These are phyloP conservation scores for Vitis hybrid DNA, from an alignment of 177 flowering plant genomes.

Conservation along the genomic window DNA sequence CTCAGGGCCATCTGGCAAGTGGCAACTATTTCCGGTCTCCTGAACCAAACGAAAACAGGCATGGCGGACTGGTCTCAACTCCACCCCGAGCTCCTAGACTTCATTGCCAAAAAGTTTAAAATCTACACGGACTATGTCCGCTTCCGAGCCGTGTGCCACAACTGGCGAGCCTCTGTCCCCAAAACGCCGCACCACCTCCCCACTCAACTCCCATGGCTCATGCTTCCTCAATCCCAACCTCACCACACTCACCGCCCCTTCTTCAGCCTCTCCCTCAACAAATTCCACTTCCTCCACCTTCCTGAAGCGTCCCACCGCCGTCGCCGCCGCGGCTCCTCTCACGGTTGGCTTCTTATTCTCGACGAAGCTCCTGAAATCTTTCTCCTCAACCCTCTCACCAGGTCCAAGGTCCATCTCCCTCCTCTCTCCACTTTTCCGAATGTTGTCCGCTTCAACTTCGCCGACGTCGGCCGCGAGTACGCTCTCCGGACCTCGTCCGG, in stretches of 20 bases:
- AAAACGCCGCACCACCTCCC: conserved; percentile 42
- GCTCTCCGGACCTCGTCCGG: conserved; percentile 14
- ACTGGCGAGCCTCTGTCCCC: conserved; percentile 35
- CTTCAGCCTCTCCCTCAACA: conserved; percentile 39
- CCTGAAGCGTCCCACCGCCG: conserved; percentile 33
- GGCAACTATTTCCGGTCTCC: too few relatives aligned
- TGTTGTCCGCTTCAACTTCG: conserved; percentile 35
- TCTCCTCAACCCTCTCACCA: conserved; percentile 47
- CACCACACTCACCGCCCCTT: conserved; percentile 24
- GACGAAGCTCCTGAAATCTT: conserved; percentile 38
- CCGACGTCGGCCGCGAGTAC: conserved; percentile 47
- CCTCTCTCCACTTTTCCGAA: conserved; percentile 42
- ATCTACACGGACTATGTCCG: conserved; percentile 47
- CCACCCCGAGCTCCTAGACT: conserved; percentile 43
- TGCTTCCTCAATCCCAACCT: conserved; percentile 37
- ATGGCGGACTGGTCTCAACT: conserved; percentile 58
- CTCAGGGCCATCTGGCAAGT: too few relatives aligned
- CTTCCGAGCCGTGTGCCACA: conserved; percentile 47
- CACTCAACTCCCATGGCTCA: conserved; percentile 58
- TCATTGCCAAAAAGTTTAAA: conserved; percentile 30
- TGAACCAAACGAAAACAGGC: background rate
- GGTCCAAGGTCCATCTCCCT: conserved; percentile 40
- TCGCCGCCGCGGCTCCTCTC: conserved; percentile 64
- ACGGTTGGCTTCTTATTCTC: conserved; percentile 52
- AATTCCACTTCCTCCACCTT: conserved; percentile 33